phyloP scores from a whole-genome alignment of 164 flowering plant genomes.

The Vitis amurensis region DNA sequence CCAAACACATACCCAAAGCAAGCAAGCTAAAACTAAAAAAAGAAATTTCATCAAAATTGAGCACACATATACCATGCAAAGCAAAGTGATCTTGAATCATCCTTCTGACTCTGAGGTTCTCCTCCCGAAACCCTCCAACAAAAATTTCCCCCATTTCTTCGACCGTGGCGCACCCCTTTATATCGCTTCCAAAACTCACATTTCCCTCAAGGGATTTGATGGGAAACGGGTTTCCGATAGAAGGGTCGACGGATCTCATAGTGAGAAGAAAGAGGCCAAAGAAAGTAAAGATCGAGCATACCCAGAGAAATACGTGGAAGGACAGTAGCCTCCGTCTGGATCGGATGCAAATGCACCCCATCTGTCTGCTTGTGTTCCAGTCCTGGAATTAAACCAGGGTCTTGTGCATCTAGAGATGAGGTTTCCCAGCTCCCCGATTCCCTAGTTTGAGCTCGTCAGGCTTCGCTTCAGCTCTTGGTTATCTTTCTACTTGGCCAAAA shows the following conservation, averaged over 20 bases:
- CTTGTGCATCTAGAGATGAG: too few relatives aligned
- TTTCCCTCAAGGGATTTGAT: neutral
- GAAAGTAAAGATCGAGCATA: too few relatives aligned
- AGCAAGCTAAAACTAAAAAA: neutral
- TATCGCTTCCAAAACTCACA: neutral
- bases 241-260: neutral
- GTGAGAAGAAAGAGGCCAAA: too few relatives aligned
- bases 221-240: neutral
- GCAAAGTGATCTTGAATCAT: slow-evolving; percentile 61
- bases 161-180: slow-evolving; percentile 74
- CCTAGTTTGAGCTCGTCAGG: too few relatives aligned
- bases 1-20: neutral
- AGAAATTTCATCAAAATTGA: neutral
- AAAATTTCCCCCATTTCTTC: slow-evolving; percentile 81
- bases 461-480: too few relatives aligned
- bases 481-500: too few relatives aligned
- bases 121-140: slow-evolving; percentile 36
- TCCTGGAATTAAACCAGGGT: too few relatives aligned
- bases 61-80: slow-evolving; percentile 47
- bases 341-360: too few relatives aligned
- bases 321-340: too few relatives aligned
- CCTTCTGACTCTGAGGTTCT: slow-evolving; percentile 60
- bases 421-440: too few relatives aligned
- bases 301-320: too few relatives aligned
- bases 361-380: too few relatives aligned